Base-by-base conservation (phyloP, 23 red algal genomes). In the Pyropia haitanensis region DNA sequence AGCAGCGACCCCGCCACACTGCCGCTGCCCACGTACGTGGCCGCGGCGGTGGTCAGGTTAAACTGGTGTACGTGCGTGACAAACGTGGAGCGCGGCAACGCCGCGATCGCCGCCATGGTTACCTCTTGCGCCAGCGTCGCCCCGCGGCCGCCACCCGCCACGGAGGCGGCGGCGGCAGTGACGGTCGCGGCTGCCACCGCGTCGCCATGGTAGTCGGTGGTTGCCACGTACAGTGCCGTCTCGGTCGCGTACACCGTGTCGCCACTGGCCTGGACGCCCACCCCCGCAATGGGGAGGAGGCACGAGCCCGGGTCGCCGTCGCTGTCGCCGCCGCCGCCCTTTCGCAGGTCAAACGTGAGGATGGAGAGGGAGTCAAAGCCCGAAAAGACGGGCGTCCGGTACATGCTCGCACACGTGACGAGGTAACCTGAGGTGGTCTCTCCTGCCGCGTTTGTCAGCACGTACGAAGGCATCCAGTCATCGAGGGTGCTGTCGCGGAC, bases 11-110 rank as follows among this genome's bases (percentile, higher is more conserved):
- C 79, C 16, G 59, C 63, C 5, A 83, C 68, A 5, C 51, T 33
- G 16, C 79, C 79, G 39, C 79, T 83, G 17, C 68, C 79, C 8
- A 73, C 68, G 58, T 83, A 83, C 18, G 39, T 68, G 56, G 79
- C 79, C 18, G 68, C 67, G 28, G 63, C 1, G 44, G 56, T 20
- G 34, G 50, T 55, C 14, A 83, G 50, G 16, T 49, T 22, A 49
- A 83, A 83, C 60, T 83, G 72, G 34, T 83, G 79, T 14, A 83
- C 60, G 46, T 59, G 74, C 4, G 67, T 83, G n/a, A 46, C 23
- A 60, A 61, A 84, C 14, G 67, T 72, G 22, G 25, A 31, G 7
- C 5, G 10, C 39, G 4, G 4, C 5, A 46, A 46, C 7, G 39
- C 39, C 39, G 8, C 39, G 7, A 0, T 9, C 10, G 39, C 39